phyloP scores from a whole-genome alignment of 1,284 basidiomycete species.

The Cystobasidium pallidum region DNA sequence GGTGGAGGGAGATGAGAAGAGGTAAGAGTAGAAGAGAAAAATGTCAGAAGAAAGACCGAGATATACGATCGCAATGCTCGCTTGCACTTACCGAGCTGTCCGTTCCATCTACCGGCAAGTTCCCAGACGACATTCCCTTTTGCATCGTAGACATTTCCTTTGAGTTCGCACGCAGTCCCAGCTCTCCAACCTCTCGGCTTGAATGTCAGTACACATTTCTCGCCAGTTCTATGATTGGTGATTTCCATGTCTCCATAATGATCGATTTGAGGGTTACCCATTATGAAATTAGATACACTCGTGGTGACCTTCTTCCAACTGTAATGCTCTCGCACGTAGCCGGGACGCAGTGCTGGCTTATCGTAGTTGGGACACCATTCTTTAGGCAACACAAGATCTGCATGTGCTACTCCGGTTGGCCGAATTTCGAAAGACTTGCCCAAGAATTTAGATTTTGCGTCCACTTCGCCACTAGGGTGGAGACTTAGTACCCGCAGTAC shows the following conservation, averaged over 20 bases:
- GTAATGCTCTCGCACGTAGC: constrained; percentile 76
- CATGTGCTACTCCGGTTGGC: constrained; percentile 91
- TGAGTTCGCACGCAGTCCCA: constrained; percentile 88
- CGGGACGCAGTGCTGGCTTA: constrained; percentile 53
- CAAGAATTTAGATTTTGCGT: constrained; percentile 85
- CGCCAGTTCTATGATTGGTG: constrained; percentile 89
- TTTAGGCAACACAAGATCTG: constrained; percentile 75
- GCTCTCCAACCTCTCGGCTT: constrained; percentile 95
- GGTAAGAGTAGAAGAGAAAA: too few relatives aligned
- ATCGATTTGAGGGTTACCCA: constrained; percentile 91
- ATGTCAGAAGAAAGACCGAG: too few relatives aligned
- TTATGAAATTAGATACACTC: constrained; percentile 88
- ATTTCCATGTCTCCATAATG: constrained; percentile 96
- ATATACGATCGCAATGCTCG: not conserved
- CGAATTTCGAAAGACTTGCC: constrained; percentile 96
- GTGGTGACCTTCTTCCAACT: constrained; percentile 96
- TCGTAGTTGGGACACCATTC: constrained; percentile 61
- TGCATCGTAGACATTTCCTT: constrained; percentile 75
- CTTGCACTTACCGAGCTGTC: constrained; percentile 66
- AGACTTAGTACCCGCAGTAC: not conserved
- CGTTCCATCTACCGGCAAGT: constrained; percentile 94
- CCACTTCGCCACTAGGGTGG: constrained; percentile 63
- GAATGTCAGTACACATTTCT: constrained; percentile 86
- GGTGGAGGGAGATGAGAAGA: too few relatives aligned
- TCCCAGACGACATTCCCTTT: constrained; percentile 75